Percentiles rank a stretch among this genome's conserved stretches.
These are phyloP conservation scores for Pisolithus microcarpus DNA, from an alignment of 768 basidiomycete genomes.

Conservation along the genomic window DNA sequence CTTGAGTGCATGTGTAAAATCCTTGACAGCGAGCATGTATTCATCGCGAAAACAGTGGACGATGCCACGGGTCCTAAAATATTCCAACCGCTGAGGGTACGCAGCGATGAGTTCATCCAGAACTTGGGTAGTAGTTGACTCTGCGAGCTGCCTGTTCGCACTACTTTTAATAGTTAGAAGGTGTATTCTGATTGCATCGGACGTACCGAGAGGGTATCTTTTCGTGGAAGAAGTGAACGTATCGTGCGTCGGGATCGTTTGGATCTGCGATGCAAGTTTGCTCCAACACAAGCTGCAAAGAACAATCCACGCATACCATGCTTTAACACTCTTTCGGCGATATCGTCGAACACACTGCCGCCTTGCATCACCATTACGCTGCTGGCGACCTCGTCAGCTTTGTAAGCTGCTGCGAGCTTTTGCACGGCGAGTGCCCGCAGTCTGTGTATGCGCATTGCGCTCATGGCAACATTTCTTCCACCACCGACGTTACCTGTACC, in stretches of 20 bases:
- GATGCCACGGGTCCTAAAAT: conserved; percentile 83
- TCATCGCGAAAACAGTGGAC: conserved; percentile 87
- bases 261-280: conserved; percentile 46
- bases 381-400: conserved; percentile 83
- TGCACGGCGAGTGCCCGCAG: conserved; percentile 77
- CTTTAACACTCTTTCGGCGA: conserved; percentile 82
- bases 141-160: conserved; percentile 65
- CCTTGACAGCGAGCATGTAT: conserved; percentile 62
- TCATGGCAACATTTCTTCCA: conserved; percentile 77
- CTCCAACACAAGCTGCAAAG: not conserved
- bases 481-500: conserved; percentile 44
- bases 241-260: conserved; percentile 68
- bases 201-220: conserved; percentile 86
- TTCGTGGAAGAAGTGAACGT: conserved; percentile 92
- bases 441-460: conserved; percentile 75
- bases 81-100: conserved; percentile 74
- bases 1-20: conserved; percentile 75
- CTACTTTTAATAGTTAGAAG: conserved; percentile 15
- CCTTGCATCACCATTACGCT: conserved; percentile 96
- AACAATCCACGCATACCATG: conserved; percentile 35
- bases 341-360: conserved; percentile 84
- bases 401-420: conserved; percentile 80
- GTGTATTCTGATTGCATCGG: conserved; percentile 3
- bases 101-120: conserved; percentile 72
- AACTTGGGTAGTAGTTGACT: conserved; percentile 71